Evolutionary conservation across 805 yeast genomes (phyloP).

Genomic region (Metschnikowia dekortorum): DNA sequence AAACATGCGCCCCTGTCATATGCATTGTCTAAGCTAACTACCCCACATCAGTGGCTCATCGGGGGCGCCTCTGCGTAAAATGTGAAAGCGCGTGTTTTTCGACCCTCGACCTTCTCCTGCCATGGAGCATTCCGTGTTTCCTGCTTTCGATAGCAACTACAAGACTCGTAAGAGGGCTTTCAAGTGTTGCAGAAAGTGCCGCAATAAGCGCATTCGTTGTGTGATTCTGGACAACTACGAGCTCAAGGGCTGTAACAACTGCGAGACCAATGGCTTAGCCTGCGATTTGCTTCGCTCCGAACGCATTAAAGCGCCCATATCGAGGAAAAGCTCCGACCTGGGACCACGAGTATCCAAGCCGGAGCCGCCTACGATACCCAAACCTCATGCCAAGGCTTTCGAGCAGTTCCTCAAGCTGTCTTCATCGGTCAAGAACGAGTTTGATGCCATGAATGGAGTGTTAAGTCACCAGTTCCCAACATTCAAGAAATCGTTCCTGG

Average conservation of each 20-base stretch:
- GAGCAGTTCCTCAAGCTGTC: neutral
- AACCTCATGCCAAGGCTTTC: neutral
- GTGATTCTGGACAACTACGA: constrained; percentile 20
- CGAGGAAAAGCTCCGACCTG: neutral
- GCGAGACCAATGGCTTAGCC: constrained; percentile 9
- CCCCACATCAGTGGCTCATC: constrained; percentile 3
- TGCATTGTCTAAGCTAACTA: constrained; percentile 2
- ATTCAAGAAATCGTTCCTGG: neutral
- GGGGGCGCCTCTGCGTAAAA: neutral
- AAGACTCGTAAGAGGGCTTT: constrained; percentile 40
- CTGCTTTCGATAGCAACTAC: constrained; percentile 38
- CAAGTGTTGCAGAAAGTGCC: constrained; percentile 39
- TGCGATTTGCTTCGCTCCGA: constrained; percentile 15
- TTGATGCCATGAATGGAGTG: constrained; percentile 2
- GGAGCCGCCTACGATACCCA: neutral
- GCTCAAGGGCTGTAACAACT: constrained; percentile 21
- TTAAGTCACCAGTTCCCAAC: constrained; percentile 3
- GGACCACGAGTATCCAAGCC: neutral
- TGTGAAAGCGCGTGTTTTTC: neutral
- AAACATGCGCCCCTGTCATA: neutral
- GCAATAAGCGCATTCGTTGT: constrained; percentile 27
- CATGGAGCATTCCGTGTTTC: constrained; percentile 34
- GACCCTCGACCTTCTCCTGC: neutral
- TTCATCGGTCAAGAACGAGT: neutral
- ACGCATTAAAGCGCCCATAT: neutral